phyloP scores from a whole-genome alignment of 2,329 filamentous ascomycete genomes.

The Capronia epimyces region DNA sequence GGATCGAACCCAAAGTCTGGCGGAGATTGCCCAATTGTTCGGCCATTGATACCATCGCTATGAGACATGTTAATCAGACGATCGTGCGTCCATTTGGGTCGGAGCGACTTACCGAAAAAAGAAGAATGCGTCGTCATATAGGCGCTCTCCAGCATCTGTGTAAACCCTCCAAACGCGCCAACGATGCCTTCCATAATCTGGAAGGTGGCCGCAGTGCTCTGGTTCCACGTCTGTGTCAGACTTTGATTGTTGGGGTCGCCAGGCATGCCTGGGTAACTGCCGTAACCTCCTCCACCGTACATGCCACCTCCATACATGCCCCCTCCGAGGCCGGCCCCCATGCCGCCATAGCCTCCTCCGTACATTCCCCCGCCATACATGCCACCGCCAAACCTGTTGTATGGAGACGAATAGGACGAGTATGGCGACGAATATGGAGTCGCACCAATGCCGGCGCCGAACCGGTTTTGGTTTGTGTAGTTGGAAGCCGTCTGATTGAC shows the following conservation, averaged over 20 bases:
- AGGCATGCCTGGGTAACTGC: slow-evolving; percentile 45
- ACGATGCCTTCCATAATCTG: slow-evolving; percentile 98
- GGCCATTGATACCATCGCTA: slow-evolving; percentile 95
- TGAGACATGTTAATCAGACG: slow-evolving; percentile 20
- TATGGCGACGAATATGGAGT: slow-evolving; percentile 35
- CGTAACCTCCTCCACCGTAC: slow-evolving; percentile 44
- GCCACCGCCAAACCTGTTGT: slow-evolving; percentile 44
- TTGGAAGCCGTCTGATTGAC: slow-evolving; percentile 84
- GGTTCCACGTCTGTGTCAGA: slow-evolving; percentile 89
- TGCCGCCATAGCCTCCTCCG: slow-evolving; percentile 38
- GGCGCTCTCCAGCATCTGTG: slow-evolving; percentile 98
- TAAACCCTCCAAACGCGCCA: slow-evolving; percentile 91
- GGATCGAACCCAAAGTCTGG: slow-evolving; percentile 84
- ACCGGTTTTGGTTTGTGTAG: slow-evolving; percentile 61
- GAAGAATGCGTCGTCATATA: slow-evolving; percentile 99
- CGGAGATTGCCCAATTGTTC: slow-evolving; percentile 93
- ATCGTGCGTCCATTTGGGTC: neutral
- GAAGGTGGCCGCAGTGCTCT: slow-evolving; percentile 93
- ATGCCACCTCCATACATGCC: slow-evolving; percentile 45
- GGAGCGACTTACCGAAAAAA: slow-evolving; percentile 72
- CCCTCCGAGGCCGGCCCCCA: slow-evolving; percentile 40
- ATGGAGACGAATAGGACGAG: slow-evolving; percentile 37
- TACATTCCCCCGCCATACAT: slow-evolving; percentile 40
- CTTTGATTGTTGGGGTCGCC: slow-evolving; percentile 60
- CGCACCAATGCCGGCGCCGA: slow-evolving; percentile 51